These are phyloP conservation scores for Talaromyces wortmannii DNA, from an alignment of 495 filamentous ascomycete genomes.

Conservation along the genomic window DNA sequence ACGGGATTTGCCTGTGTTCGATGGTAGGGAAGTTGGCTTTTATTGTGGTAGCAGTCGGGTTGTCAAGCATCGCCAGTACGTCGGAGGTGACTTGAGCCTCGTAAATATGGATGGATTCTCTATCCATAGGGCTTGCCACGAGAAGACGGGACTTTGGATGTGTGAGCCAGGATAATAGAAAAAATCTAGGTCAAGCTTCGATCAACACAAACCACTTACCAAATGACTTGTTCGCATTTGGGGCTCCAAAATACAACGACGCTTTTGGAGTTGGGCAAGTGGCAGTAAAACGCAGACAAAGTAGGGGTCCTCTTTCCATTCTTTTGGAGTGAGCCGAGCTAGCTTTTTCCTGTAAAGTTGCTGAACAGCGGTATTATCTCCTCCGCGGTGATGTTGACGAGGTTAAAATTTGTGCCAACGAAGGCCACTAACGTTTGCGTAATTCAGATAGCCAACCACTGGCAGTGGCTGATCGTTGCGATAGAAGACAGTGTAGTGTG, in stretches of 20 bases:
- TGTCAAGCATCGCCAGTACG: conserved; percentile 3
- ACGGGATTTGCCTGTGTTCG: conserved; percentile 5
- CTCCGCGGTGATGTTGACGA: neutral
- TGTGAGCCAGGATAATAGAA: conserved; percentile 6
- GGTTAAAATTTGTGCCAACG: conserved; percentile 2
- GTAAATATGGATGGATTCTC: conserved; percentile 9
- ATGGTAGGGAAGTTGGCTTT: conserved; percentile 6
- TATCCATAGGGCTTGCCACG: conserved; percentile 5
- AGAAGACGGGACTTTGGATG: conserved; percentile 17
- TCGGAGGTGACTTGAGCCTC: conserved; percentile 11
- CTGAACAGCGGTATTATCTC: neutral
- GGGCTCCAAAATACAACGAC: neutral
- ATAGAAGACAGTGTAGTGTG: conserved; percentile 10
- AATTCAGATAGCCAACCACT: conserved; percentile 11
- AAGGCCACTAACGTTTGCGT: conserved; percentile 4
- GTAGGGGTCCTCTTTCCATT: conserved; percentile 17
- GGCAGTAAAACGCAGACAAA: conserved; percentile 14
- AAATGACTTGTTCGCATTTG: too few species aligned
- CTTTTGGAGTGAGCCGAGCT: conserved; percentile 6
- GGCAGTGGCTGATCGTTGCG: neutral
- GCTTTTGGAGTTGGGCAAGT: conserved; percentile 14
- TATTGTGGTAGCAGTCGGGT: conserved; percentile 6
- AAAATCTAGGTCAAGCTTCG: conserved; percentile 4
- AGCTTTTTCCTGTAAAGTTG: conserved; percentile 2
- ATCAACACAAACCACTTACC: too few species aligned